Base-by-base conservation (phyloP, 2,329 filamentous ascomycete genomes). In the Myriangium duriaei region DNA sequence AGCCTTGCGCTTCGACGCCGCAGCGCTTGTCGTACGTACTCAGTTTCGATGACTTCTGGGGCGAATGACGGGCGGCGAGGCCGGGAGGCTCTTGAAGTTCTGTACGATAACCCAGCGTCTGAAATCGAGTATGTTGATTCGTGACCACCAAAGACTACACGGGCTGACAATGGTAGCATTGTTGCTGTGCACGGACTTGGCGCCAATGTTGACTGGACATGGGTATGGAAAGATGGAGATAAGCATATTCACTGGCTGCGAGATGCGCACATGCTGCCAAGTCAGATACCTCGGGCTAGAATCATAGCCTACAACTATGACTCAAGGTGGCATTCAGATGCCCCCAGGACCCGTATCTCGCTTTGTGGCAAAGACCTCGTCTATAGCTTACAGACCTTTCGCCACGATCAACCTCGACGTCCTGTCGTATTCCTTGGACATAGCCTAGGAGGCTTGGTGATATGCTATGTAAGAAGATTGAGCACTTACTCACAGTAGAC, bases 221-320 rank as follows among this genome's bases (percentile, higher is more conserved):
- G 32, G 32, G 24, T 19, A 15, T 33, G 16, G 10, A 11, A 19
- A 13, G 32, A 33, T 18, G 9, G n/a, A 2, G 24, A 33, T n/a
- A n/a, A n/a, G n/a, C n/a, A 19, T 16, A n/a, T 33, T 33, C 24
- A 33, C 32, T 33, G 32, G 32, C 32, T 33, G 7, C 18, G 18
- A 11, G 24, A 11, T 12, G 32, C 18, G 14, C 16, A 33, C 24
- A 18, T 16, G 11, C 18, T 33, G 24, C 32, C 16, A 3, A 6
- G 32, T n/a, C 16, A 33, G 10, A 16, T 33, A 6, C 12, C 16
- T 11, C 18, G 24, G 24, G 32, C 32, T 17, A 16, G 32, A n/a
- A 33, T 33, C 32, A 33, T 33, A 18, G 16, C 24, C 9, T 33
- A 33, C 24, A 16, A 33, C 16, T 33, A 33, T n/a, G 32, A 18